Percentiles rank a stretch among this genome's conserved stretches.
phyloP scores from a whole-genome alignment of 2,329 filamentous ascomycete genomes.

The Ophiostoma sp. region DNA sequence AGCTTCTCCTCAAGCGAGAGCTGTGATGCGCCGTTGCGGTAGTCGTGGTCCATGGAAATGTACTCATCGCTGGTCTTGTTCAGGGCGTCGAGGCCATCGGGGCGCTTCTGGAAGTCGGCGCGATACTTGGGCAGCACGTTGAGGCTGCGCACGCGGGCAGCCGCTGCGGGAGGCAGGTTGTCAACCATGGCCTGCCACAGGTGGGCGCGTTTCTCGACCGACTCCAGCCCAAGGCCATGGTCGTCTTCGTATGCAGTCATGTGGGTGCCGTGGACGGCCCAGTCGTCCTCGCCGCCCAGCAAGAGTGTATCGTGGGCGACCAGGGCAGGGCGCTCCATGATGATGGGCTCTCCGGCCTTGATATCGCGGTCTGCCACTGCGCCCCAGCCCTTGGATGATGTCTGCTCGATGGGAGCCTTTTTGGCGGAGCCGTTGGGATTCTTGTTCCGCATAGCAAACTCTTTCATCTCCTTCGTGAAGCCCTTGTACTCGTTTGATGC shows the following conservation, averaged over 20 bases:
- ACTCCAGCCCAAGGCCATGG: constrained; percentile 23
- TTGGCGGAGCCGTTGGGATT: background rate
- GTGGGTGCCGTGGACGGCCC: background rate
- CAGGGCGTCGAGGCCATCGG: background rate
- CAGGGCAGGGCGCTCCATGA: constrained; percentile 34
- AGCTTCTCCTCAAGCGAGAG: constrained; percentile 35
- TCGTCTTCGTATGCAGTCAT: constrained; percentile 18
- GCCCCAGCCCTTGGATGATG: constrained; percentile 36
- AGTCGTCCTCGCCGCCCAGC: background rate
- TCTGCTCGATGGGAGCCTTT: constrained; percentile 14
- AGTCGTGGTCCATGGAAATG: background rate
- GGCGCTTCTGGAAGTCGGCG: background rate
- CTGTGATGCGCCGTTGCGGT: background rate
- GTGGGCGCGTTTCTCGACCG: background rate
- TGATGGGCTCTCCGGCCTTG: constrained; percentile 31
- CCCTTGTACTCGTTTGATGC: background rate
- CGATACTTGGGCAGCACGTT: constrained; percentile 19
- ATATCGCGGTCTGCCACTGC: constrained; percentile 33
- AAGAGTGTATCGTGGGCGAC: constrained; percentile 26
- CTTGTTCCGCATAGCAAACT: background rate
- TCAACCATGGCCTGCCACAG: constrained; percentile 21
- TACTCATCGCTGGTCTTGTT: background rate
- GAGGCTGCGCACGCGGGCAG: background rate
- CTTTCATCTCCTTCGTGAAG: background rate
- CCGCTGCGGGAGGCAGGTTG: constrained; percentile 17